Evolutionary conservation across 2,329 filamentous ascomycete species (phyloP), one percentile per base, ranked within the genome.

Genomic region (Ustilaginoidea virens): DNA sequence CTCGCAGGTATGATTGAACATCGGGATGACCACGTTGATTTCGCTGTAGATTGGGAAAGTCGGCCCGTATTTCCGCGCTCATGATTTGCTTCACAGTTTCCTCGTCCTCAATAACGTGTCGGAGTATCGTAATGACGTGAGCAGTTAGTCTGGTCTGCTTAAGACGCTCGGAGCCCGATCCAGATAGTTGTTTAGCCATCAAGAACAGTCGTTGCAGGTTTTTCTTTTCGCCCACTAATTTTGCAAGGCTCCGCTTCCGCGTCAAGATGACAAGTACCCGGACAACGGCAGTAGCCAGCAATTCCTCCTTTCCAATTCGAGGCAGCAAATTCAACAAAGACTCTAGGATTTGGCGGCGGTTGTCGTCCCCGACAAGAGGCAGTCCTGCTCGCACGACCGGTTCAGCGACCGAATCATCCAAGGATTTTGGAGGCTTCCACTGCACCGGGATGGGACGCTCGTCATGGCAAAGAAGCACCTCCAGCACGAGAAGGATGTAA

Each of bases 91-190:
- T 82, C 35, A 96, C 68, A 2, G 79, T 90, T 12, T 85, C 77
- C 28, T 93, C 83, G 45, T 98, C 92, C 53, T 98, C 90, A 30
- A 96, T 72, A 38, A 98, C 77, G 46, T 98, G 90, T 23, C 92
- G 76, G 24, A 98, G 60, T 29, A 94, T 77, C 9, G 87, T 69
- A 67, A 96, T 77, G 43, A 93, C 78, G 33, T 78, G 68, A 14
- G 61, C 51, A 3, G 61, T 58, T 22, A 70, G 55, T 30, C 58
- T 60, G 2, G 58, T 61, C 23, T 66, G 61, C 35, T 58, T 63
- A 7, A 98, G 66, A 31, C 77, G 76, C 31, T 80, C 70, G 17
- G 83, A 80, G 5, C 80, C 79, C 17, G 74, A 68, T 16, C 80
- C 80, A 13, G 82, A 76, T 34, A 96, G 69, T 49, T 96, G 87